A percentile compares a stretch with the other conserved stretches of the same genome.
These are phyloP conservation scores for Mycena maculata DNA, from an alignment of 768 basidiomycete genomes.

Conservation along the genomic window DNA sequence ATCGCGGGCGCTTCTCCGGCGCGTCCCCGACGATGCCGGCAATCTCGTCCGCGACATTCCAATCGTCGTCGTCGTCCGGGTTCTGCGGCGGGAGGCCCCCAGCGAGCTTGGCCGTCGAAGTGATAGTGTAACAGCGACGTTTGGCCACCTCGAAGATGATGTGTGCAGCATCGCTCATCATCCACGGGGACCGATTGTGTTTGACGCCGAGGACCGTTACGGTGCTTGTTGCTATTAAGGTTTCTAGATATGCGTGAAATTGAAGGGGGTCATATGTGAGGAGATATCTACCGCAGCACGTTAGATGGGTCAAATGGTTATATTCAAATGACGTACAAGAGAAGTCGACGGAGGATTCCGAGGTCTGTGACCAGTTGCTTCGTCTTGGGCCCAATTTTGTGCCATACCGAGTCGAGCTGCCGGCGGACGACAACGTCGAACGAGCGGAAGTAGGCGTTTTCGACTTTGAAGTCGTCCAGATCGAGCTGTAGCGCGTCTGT, in stretches of 20 bases:
- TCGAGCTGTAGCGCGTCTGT: conserved; percentile 72
- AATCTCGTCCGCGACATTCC: conserved; percentile 77
- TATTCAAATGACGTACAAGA: conserved; percentile 59
- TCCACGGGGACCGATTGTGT: conserved; percentile 86
- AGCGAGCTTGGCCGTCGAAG: conserved; percentile 36
- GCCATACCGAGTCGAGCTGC: conserved; percentile 95
- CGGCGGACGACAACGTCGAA: conserved; percentile 91
- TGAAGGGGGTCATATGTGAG: conserved; percentile 91
- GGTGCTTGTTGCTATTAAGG: conserved; percentile 73
- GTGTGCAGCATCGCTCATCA: conserved; percentile 92
- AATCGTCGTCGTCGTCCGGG: conserved; percentile 76
- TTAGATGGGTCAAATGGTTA: not conserved
- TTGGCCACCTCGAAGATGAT: conserved; percentile 85
- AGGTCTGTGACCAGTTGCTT: conserved; percentile 93
- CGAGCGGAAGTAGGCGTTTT: conserved; percentile 93
- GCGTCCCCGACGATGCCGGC: conserved; percentile 51
- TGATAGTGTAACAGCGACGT: conserved; percentile 79
- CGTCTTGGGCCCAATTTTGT: conserved; percentile 93
- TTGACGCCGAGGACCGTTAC: conserved; percentile 62
- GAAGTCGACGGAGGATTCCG: conserved; percentile 82
- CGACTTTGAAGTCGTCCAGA: conserved; percentile 90
- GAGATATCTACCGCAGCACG: conserved; percentile 68
- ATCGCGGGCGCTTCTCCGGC: conserved; percentile 53
- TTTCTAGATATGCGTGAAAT: conserved; percentile 93
- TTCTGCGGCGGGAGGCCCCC: conserved; percentile 46